Conservation (phyloP, 768 basidiomycete genomes). For the Thelephora aurantiotincta region DNA sequence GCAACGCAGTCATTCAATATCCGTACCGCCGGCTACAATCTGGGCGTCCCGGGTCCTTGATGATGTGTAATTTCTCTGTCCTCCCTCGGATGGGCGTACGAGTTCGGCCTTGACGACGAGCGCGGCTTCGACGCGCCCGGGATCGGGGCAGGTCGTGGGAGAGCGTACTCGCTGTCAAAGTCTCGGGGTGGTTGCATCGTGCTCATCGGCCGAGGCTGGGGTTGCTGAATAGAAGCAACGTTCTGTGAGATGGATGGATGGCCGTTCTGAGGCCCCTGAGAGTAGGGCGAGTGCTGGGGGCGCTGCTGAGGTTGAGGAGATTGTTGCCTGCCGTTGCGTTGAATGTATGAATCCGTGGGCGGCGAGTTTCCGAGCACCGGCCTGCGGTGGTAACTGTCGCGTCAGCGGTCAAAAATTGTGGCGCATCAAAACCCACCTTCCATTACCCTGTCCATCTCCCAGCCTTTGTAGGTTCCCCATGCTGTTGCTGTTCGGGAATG, state of each 20-base stretch:
- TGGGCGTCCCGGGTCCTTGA: slow-evolving; percentile 11
- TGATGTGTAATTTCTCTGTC: slow-evolving; percentile 15
- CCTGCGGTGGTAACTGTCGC: slow-evolving; percentile 16
- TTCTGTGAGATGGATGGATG: slow-evolving; percentile 35
- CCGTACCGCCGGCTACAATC: slow-evolving; percentile 9
- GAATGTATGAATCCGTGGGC: slow-evolving; percentile 20
- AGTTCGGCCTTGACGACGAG: slow-evolving; percentile 14
- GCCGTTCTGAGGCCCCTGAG: slow-evolving; percentile 25
- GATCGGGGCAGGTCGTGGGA: slow-evolving; percentile 12
- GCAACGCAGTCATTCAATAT: no score
- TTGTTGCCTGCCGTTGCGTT: slow-evolving; percentile 18
- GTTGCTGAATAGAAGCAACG: slow-evolving; percentile 28
- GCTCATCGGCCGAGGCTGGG: slow-evolving; percentile 21
- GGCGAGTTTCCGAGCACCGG: slow-evolving; percentile 26
- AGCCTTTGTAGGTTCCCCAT: slow-evolving; percentile 12
- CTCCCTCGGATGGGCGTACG: slow-evolving; percentile 14
- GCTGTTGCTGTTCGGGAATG: slow-evolving; percentile 22
- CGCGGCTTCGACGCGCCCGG: slow-evolving; percentile 11
- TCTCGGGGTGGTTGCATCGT: slow-evolving; percentile 7
- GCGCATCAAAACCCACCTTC: slow-evolving; percentile 6
- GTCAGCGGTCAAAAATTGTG: not conserved
- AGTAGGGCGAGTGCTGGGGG: slow-evolving; percentile 28
- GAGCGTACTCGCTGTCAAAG: slow-evolving; percentile 8
- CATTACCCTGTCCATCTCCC: slow-evolving; percentile 13
- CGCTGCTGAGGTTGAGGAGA: slow-evolving; percentile 26